Evolutionary conservation across 2,329 filamentous ascomycete genomes (phyloP), one percentile per base, ranked within the genome.

Genomic region (Xenoacremonium recifei): DNA sequence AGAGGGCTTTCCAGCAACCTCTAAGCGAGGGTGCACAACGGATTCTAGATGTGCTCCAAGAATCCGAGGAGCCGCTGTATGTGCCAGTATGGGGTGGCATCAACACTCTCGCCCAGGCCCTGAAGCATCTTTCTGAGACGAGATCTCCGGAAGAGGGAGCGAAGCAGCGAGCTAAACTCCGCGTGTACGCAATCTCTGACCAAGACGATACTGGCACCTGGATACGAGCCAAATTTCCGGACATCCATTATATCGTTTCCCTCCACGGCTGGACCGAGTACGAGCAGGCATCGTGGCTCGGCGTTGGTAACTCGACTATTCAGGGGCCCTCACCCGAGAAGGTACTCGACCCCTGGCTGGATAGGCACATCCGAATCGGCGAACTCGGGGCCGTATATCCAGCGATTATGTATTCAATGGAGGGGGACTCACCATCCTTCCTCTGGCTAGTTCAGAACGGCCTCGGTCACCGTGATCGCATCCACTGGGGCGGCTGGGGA

Each of bases 181-280:
- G 73, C 12, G 65, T 77, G 9, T 78, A 78, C 53, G 62, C 76
- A 16, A 79, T 80, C 42, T 77, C 73, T 7, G 78, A 80, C 47
- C 77, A 80, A 48, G 77, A 81, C 45, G 71, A 82, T 45, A 70
- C 72, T 0, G 76, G 75, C 0, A 57, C 67, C 1, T 80, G 76
- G 76, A 73, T 82, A 20, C 70, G 77, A 9, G 57, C 62, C 29
- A 68, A 66, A 5, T 80, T 70, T 45, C 75, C 77, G 0, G 68
- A 75, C 18, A 54, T 81, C 4, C 73, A 76, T 50, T 80, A 78
- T 55, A 77, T 81, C 38, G 64, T 60, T 12, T 76, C 72, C 0
- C 54, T 79, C 2, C 77, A 81, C 51, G 75, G 68, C 12, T 81
- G 71, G 68, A 75, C 73, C 50, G 63, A 73, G 37, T 82, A 81